Conservation (phyloP, 495 filamentous ascomycete genomes). For the Patellaria atrata region DNA sequence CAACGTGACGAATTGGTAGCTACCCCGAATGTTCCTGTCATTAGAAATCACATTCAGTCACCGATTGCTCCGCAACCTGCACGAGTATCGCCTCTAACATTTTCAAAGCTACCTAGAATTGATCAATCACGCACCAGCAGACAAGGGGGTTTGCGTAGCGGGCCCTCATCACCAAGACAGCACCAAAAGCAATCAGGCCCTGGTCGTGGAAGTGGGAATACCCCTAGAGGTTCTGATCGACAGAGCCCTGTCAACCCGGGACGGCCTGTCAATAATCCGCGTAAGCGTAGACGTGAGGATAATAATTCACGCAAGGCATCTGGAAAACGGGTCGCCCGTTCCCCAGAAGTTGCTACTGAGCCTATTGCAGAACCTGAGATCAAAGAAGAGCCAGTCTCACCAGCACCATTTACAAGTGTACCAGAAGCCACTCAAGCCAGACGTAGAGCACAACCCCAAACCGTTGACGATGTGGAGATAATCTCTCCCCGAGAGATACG, state of each 20-base stretch:
- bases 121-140: conserved; percentile 15
- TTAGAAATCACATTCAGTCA: conserved; percentile 49
- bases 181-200: neutral
- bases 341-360: neutral
- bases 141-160: neutral
- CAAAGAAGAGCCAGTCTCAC: conserved; percentile 78
- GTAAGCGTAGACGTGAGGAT: conserved; percentile 16
- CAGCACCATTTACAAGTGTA: conserved; percentile 45
- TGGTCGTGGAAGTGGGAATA: neutral
- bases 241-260: conserved; percentile 13
- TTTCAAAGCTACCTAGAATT: conserved; percentile 43
- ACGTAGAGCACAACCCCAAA: conserved; percentile 38
- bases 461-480: conserved; percentile 29
- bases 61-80: conserved; percentile 72
- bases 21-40: conserved; percentile 29
- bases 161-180: neutral
- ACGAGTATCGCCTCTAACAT: conserved; percentile 62
- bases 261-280: conserved; percentile 5
- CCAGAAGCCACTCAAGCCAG: conserved; percentile 23
- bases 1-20: neutral
- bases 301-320: conserved; percentile 30
- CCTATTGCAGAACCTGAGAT: conserved; percentile 44
- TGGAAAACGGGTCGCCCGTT: conserved; percentile 13
- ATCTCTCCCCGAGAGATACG: conserved; percentile 31
- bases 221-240: conserved; percentile 7